These are phyloP conservation scores for Lactarius hatsudake DNA, from an alignment of 768 basidiomycete species.

Conservation along the genomic window DNA sequence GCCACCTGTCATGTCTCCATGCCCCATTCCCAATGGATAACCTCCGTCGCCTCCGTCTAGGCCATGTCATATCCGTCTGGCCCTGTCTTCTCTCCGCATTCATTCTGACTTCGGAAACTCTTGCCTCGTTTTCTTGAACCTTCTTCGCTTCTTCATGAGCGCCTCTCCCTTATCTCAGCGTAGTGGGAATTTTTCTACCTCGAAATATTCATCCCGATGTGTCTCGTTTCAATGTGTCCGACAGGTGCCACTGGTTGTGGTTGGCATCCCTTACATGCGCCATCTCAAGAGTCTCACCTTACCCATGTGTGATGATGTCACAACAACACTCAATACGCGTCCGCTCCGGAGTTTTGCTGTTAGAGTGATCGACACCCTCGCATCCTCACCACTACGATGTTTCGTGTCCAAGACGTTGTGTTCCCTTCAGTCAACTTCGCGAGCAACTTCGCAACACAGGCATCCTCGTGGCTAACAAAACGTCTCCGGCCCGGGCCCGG, in stretches of 20 bases:
- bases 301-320: constrained; percentile 25
- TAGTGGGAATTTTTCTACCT: constrained; percentile 25
- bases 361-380: constrained; percentile 3
- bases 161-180: constrained; percentile 22
- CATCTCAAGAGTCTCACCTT: constrained; percentile 5
- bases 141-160: constrained; percentile 20
- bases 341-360: constrained; percentile 13
- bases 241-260: constrained; percentile 15
- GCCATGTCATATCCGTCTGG: constrained; percentile 18
- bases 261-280: constrained; percentile 10
- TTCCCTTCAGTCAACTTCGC: not conserved
- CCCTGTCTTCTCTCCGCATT: not conserved
- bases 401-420: not conserved
- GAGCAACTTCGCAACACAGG: not conserved
- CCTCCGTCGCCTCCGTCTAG: constrained; percentile 2
- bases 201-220: constrained; percentile 16
- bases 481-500: not conserved
- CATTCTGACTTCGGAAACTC: constrained; percentile 15
- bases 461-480: constrained; percentile 7
- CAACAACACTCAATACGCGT: constrained; percentile 12
- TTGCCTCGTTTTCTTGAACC: constrained; percentile 21
- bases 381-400: not conserved
- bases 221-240: constrained; percentile 22
- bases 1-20: constrained; percentile 14
- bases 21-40: constrained; percentile 8